Conservation (phyloP, 1,139 yeast species). For the Candida anutae region DNA sequence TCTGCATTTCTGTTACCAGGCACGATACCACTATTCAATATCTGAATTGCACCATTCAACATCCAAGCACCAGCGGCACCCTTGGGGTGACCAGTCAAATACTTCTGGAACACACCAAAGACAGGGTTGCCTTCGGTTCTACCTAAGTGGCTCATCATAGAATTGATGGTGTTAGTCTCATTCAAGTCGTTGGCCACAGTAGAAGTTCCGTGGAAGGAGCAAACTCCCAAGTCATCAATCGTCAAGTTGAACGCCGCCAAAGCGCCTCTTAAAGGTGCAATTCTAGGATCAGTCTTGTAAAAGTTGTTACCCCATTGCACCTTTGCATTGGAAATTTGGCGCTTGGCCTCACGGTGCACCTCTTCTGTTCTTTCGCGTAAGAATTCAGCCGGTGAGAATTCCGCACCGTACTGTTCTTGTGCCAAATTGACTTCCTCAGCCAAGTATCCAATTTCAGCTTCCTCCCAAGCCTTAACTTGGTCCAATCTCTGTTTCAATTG, state of each 20-base stretch:
- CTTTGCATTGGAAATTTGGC: conserved; percentile 85
- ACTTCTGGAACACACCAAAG: conserved; percentile 96
- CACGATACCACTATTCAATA: conserved; percentile 84
- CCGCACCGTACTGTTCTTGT: conserved; percentile 57
- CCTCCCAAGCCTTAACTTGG: conserved; percentile 82
- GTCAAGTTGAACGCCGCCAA: conserved; percentile 89
- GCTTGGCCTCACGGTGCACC: conserved; percentile 74
- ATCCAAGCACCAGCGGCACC: conserved; percentile 99
- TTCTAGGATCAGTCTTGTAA: conserved; percentile 84
- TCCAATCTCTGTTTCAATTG: conserved; percentile 74
- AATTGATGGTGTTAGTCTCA: conserved; percentile 84
- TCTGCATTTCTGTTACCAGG: conserved; percentile 99
- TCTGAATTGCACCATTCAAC: conserved; percentile 97
- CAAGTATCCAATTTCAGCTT: conserved; percentile 58
- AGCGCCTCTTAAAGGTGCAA: conserved; percentile 95
- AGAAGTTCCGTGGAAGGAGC: conserved; percentile 99
- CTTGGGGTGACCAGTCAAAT: conserved; percentile 98
- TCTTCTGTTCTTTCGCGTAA: conserved; percentile 82
- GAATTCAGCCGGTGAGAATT: conserved; percentile 47
- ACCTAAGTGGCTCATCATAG: conserved; percentile 92
- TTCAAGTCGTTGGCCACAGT: conserved; percentile 98
- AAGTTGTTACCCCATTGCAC: conserved; percentile 94
- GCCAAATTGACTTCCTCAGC: conserved; percentile 46
- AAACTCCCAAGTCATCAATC: conserved; percentile 90
- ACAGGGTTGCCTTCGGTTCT: conserved; percentile 98